Evolutionary conservation across 2,329 filamentous ascomycete genomes (phyloP), one percentile per base, ranked within the genome.

Genomic region (Cadophora luteo-olivacea): DNA sequence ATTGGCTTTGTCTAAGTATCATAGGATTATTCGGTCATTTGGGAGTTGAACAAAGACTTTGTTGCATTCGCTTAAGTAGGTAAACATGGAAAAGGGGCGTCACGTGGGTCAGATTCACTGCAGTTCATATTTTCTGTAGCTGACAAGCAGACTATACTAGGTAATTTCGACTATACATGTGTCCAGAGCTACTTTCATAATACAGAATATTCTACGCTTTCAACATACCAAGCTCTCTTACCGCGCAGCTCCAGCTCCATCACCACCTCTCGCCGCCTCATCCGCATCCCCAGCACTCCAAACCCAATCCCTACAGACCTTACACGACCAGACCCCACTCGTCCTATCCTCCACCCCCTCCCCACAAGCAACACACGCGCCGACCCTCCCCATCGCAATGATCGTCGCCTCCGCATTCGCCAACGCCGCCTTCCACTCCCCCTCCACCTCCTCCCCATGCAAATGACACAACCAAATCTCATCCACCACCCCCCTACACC

Each of bases 291-390:
- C 29, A 29, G 29, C 5, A 38, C 25, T n/a, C 5, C 16, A 38
- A 38, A 64, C 62, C 36, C 36, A 64, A 22, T 55, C 33, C 24
- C 62, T 55, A 57, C 62, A 64, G 48, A 61, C 11, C 45, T 22
- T 61, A 41, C 64, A 66, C 14, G 57, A 24, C 22, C 32, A 66
- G 19, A 54, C 55, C 25, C 49, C 49, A 0, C 41, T 54, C 1
- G 14, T 7, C 19, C n/a, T 25, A 24, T 58, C 55, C 33, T 24
- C 32, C 2, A 2, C 19, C 7, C 14, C 11, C 2, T 4, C 33
- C 24, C 2, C 8, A 58, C 55, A 58, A 14, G 55, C 8, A 14
- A 41, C 24, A 41, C 55, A 58, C 16, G 7, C 38, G 1, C n/a
- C 33, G 4, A 2, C n/a, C 5, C 4, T 19, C n/a, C 32, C 32